Evolutionary conservation across 2,329 filamentous ascomycete species (phyloP), one percentile per base, ranked within the genome.

Genomic region (Sarocladium oryzae): DNA sequence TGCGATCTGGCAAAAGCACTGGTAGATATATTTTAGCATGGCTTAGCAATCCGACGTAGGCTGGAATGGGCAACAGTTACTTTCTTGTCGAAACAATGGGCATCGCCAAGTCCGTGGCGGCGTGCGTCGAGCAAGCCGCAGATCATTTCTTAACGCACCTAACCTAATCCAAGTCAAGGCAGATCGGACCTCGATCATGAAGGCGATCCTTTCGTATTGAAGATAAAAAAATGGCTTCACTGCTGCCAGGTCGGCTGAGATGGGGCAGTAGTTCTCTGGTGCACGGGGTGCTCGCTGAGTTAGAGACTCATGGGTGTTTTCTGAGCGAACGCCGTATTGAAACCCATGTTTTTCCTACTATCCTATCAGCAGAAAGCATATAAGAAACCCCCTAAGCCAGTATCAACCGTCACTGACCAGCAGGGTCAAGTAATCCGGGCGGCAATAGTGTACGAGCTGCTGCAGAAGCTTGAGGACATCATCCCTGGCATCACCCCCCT

Each of bases 151-250:
- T 52, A 72, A 71, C 52, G 61, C 69, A 11, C 65, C 68, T 0
- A 72, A 71, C 41, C 68, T 0, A 72, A 71, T 43, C 69, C 69
- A 2, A 71, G 69, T 38, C 69, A 63, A 50, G 72, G 70, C 61
- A 66, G 68, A 49, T 71, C 68, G 0, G 57, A 57, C 8, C 56
- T 70, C 2, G 23, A 57, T 1, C 53, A 56, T 2, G 56, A 59
- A 18, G 51, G n/a, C 9, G 26, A 26, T 18, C 8, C 26, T 6
- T 10, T 48, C 3, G 4, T 20, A 3, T 6, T 33, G n/a, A 48
- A 48, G 28, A 21, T 48, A 4, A 32, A 21, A 20, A 8, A 33
- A 18, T 21, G 13, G 16, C n/a, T 6, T 20, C 20, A 33, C n/a
- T 21, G 43, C 15, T 11, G 75, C 70, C 1, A 65, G 74, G 1